A percentile compares a stretch with the other conserved stretches of the same genome.
Conservation (phyloP, 2,329 filamentous ascomycete genomes). For the Sphaceloma murrayae region DNA sequence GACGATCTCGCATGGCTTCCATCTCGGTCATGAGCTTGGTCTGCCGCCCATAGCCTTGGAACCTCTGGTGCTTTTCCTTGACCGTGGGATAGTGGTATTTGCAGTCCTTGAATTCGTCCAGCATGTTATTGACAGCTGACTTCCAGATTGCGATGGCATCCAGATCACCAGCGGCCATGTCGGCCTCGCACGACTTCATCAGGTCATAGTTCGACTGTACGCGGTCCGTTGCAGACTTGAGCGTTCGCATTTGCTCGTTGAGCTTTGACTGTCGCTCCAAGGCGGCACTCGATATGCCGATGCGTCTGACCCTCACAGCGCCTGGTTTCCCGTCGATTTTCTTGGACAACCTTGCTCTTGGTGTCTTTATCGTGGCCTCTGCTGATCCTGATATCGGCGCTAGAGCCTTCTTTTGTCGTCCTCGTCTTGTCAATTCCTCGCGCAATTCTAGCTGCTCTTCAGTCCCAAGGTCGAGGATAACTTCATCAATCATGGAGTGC, state of each 20-base stretch:
- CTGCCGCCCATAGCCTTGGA: slow-evolving; percentile 33
- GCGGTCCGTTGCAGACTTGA: slow-evolving; percentile 16
- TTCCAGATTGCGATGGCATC: slow-evolving; percentile 48
- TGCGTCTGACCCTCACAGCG: not conserved
- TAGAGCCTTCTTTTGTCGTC: not conserved
- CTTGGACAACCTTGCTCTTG: not conserved
- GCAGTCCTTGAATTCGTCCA: slow-evolving; percentile 52
- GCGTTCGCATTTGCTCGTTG: slow-evolving; percentile 9
- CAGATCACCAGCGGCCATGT: slow-evolving; percentile 41
- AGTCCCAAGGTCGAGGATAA: slow-evolving; percentile 7
- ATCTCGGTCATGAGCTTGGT: slow-evolving; percentile 23
- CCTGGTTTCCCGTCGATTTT: not conserved
- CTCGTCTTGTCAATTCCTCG: not conserved
- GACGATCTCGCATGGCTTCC: slow-evolving; percentile 34
- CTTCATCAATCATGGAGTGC: slow-evolving; percentile 7
- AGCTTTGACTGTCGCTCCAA: slow-evolving; percentile 8
- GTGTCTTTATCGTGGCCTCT: not conserved
- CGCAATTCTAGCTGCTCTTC: slow-evolving; percentile 4
- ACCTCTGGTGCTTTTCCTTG: slow-evolving; percentile 38
- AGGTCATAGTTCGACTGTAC: slow-evolving; percentile 31
- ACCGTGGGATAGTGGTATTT: slow-evolving; percentile 48
- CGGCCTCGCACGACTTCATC: slow-evolving; percentile 39
- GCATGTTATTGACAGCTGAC: slow-evolving; percentile 48
- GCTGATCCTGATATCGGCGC: not conserved
- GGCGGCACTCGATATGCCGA: slow-evolving; percentile 2